phyloP scores from a whole-genome alignment of 2,329 filamentous ascomycete species.

The Cercospora janseana region DNA sequence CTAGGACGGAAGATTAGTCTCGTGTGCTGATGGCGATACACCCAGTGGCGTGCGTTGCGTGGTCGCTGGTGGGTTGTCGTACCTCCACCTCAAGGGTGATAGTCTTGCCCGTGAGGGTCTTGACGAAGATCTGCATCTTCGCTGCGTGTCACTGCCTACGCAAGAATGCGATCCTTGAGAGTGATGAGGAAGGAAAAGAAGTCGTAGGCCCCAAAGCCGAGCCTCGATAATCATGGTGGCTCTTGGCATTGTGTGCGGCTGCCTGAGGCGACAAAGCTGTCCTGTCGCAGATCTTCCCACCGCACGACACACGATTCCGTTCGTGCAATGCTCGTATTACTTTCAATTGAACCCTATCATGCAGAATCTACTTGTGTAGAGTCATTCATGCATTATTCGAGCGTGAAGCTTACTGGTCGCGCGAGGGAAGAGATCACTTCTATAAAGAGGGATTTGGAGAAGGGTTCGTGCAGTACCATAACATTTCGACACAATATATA shows the following conservation, averaged over 20 bases:
- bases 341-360: too few relatives aligned
- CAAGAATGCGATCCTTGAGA: conserved; percentile 16
- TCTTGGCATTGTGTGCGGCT: background rate
- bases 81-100: conserved; percentile 99
- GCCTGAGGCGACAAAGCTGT: background rate
- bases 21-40: conserved; percentile 1
- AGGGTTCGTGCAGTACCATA: too few relatives aligned
- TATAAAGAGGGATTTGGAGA: too few relatives aligned
- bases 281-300: too few relatives aligned
- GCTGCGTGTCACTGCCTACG: conserved; percentile 9
- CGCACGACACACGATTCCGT: too few relatives aligned
- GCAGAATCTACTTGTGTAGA: too few relatives aligned
- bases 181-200: conserved; percentile 9
- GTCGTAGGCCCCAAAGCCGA: conserved; percentile 1
- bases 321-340: too few relatives aligned
- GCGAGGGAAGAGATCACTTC: too few relatives aligned
- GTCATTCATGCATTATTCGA: too few relatives aligned
- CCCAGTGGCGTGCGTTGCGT: conserved; percentile 4
- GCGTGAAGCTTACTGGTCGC: too few relatives aligned
- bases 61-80: conserved; percentile 33
- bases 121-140: conserved; percentile 91
- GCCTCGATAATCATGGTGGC: conserved; percentile 8
- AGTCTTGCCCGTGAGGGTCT: conserved; percentile 99
- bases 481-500: too few relatives aligned
- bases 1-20: conserved; percentile 5